A percentile compares a stretch with the other conserved stretches of the same genome.
Evolutionary conservation across 2,329 filamentous ascomycete species (phyloP).

Genomic region (Paracorniculantispora psalliotae): DNA sequence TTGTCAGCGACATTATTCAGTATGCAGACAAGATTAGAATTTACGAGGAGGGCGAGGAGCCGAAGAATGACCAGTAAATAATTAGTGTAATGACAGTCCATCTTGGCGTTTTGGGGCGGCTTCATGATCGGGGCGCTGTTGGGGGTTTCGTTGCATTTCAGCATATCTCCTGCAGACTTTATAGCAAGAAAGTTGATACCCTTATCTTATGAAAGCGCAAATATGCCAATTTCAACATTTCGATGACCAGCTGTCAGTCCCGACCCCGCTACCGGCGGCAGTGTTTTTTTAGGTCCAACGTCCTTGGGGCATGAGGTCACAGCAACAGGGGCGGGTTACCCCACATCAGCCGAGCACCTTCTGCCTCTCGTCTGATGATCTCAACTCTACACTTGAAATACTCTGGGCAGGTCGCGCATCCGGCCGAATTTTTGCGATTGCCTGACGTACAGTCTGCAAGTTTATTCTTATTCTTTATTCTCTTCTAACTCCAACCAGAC

Average conservation of each 20-base stretch:
- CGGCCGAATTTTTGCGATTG: neutral
- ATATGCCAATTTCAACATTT: neutral
- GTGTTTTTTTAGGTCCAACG: neutral
- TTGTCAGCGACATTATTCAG: constrained; percentile 74
- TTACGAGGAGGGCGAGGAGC: constrained; percentile 53
- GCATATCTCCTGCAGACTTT: neutral
- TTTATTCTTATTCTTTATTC: neutral
- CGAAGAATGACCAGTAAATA: neutral
- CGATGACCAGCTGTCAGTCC: neutral
- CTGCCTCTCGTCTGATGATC: neutral
- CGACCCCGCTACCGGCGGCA: neutral
- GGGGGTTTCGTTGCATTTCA: neutral
- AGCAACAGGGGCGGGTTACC: constrained; percentile 8
- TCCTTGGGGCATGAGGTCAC: constrained; percentile 7
- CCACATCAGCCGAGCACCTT: constrained; percentile 8
- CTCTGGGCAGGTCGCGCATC: neutral
- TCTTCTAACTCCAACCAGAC: neutral
- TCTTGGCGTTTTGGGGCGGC: constrained; percentile 5
- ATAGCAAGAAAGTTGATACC: neutral
- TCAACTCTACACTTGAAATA: neutral
- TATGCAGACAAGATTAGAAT: constrained; percentile 83
- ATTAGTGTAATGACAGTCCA: neutral
- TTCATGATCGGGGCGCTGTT: neutral
- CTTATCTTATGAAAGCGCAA: no score
- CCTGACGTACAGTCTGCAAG: neutral